Percentiles rank a stretch among this genome's conserved stretches.
These are phyloP conservation scores for Coniosporium tulheliwenetii DNA, from an alignment of 2,329 filamentous ascomycete genomes.

Conservation along the genomic window DNA sequence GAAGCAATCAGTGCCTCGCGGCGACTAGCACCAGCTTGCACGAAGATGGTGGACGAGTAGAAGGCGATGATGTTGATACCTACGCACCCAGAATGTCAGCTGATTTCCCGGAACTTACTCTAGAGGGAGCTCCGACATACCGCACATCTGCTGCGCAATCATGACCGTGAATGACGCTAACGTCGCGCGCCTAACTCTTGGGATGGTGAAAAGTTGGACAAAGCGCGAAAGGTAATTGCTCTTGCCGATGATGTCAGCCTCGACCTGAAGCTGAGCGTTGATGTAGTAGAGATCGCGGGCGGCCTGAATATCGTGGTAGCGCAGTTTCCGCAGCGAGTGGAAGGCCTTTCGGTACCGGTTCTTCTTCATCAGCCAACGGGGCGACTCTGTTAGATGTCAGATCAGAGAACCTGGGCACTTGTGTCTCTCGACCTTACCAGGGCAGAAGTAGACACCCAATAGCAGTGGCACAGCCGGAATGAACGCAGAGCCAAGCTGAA, in stretches of 20 bases:
- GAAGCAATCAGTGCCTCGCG: constrained; percentile 13
- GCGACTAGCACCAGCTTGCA: constrained; percentile 9
- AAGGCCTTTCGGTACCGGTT: constrained; percentile 20
- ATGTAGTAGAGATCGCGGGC: constrained; percentile 25
- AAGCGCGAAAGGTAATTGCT: constrained; percentile 25
- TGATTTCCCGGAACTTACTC: too few relatives aligned
- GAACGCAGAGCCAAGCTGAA: constrained; percentile 49
- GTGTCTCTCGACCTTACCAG: not conserved
- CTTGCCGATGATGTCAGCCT: constrained; percentile 4
- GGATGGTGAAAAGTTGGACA: constrained; percentile 46
- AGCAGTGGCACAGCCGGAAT: constrained; percentile 47
- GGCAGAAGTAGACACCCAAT: constrained; percentile 38
- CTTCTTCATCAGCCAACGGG: constrained; percentile 15
- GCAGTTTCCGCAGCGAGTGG: constrained; percentile 15
- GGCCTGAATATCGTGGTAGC: constrained; percentile 19
- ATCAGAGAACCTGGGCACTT: not conserved
- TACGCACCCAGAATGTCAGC: not conserved
- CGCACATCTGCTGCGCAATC: constrained; percentile 17
- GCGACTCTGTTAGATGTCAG: not conserved
- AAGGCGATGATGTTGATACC: constrained; percentile 15
- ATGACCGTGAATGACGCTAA: constrained; percentile 17
- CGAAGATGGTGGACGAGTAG: constrained; percentile 14
- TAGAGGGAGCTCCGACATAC: not conserved
- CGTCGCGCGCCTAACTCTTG: constrained; percentile 14
- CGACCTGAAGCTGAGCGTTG: constrained; percentile 5